These are phyloP conservation scores for Stropharia rugosoannulata DNA, from an alignment of 768 basidiomycete species.

Conservation along the genomic window DNA sequence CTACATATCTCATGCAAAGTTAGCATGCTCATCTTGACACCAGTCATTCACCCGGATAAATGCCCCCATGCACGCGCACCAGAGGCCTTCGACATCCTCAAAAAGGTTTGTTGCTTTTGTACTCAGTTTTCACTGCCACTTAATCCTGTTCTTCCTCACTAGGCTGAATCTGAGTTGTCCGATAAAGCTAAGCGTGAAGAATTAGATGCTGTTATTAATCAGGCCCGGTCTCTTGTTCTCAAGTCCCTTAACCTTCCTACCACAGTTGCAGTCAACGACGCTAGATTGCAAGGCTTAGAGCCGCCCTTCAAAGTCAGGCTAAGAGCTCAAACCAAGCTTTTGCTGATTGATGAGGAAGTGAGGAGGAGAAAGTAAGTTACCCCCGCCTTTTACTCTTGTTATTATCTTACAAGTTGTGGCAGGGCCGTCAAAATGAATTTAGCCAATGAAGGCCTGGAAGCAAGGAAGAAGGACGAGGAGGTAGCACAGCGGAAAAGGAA, in stretches of 20 bases:
- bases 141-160: not conserved
- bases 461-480: conserved; percentile 91
- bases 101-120: conserved; percentile 60
- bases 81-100: conserved; percentile 91
- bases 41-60: conserved; percentile 99
- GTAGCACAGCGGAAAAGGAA: conserved; percentile 76
- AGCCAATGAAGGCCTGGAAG: conserved; percentile 90
- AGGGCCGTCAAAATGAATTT: conserved; percentile 90
- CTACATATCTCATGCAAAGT: not conserved
- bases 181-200: conserved; percentile 80
- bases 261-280: conserved; percentile 58
- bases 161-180: conserved; percentile 85
- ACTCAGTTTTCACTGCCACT: not conserved
- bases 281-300: conserved; percentile 49
- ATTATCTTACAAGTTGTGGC: not conserved
- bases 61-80: conserved; percentile 83
- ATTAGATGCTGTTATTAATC: conserved; percentile 74
- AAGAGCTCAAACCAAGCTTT: conserved; percentile 72
- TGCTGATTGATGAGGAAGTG: conserved; percentile 90
- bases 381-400: not conserved
- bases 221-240: conserved; percentile 70
- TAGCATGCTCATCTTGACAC: conserved; percentile 9
- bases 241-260: conserved; percentile 61
- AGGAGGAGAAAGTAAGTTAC: conserved; percentile 74
- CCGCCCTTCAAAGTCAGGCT: conserved; percentile 72